Conservation (phyloP, 2,329 filamentous ascomycete genomes). For the Cryphonectria japonica region DNA sequence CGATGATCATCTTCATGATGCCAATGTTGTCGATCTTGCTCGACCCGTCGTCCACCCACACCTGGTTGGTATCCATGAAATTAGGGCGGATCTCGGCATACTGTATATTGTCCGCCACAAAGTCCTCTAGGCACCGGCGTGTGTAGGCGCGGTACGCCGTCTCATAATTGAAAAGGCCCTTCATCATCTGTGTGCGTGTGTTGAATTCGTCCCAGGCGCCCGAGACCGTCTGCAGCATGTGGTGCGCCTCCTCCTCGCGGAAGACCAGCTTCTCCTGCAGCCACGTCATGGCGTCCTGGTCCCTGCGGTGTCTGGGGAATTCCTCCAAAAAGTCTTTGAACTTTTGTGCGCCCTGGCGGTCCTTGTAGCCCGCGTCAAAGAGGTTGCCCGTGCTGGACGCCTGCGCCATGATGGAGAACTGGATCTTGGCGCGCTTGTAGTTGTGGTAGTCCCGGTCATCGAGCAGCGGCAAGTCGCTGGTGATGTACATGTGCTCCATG, state of each 20-base stretch:
- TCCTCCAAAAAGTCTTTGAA: constrained; percentile 46
- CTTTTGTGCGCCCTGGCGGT: constrained; percentile 47
- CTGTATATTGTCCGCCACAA: constrained; percentile 61
- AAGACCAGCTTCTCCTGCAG: constrained; percentile 66
- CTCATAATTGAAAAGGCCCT: constrained; percentile 63
- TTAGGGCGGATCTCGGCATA: constrained; percentile 65
- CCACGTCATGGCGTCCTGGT: constrained; percentile 52
- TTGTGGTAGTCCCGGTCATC: constrained; percentile 44
- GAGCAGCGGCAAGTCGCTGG: constrained; percentile 59
- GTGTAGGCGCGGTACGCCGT: constrained; percentile 60
- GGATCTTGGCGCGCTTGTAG: constrained; percentile 60
- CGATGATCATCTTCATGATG: constrained; percentile 57
- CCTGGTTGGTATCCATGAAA: constrained; percentile 58
- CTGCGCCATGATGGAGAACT: constrained; percentile 57
- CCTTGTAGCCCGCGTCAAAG: constrained; percentile 53
- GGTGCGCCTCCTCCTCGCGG: constrained; percentile 62
- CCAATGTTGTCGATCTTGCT: constrained; percentile 49
- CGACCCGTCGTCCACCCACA: constrained; percentile 53
- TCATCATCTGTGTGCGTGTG: constrained; percentile 58
- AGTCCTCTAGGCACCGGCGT: constrained; percentile 54
- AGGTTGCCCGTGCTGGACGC: constrained; percentile 45
- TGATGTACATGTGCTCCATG: constrained; percentile 71
- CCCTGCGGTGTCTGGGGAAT: constrained; percentile 37
- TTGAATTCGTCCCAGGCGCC: constrained; percentile 63
- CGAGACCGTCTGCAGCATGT: constrained; percentile 49